Conservation (phyloP, 1,139 yeast genomes). For the Taphrina sp. region DNA sequence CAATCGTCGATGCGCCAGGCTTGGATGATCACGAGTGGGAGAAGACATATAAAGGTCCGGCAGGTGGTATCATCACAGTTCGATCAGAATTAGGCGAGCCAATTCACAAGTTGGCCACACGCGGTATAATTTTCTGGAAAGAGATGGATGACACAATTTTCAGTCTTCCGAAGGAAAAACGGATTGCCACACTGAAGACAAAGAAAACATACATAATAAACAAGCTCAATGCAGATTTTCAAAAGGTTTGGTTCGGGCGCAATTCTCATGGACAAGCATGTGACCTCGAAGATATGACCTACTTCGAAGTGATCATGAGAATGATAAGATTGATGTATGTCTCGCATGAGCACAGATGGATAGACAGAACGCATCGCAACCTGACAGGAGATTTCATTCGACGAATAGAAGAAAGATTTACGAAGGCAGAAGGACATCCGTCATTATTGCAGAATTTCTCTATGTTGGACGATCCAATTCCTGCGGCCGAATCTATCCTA, state of each 20-base stretch:
- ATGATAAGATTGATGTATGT: constrained; percentile 86
- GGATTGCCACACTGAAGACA: constrained; percentile 73
- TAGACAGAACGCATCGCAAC: constrained; percentile 80
- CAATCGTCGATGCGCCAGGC: constrained; percentile 88
- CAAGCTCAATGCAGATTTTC: constrained; percentile 88
- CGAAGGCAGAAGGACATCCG: constrained; percentile 50
- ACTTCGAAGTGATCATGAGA: constrained; percentile 84
- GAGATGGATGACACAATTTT: constrained; percentile 93
- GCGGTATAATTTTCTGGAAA: constrained; percentile 96
- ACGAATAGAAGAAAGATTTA: constrained; percentile 95
- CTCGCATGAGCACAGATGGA: constrained; percentile 78
- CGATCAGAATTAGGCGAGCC: constrained; percentile 99
- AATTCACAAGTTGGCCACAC: constrained; percentile 95
- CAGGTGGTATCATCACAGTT: constrained; percentile 96
- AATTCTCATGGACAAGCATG: constrained; percentile 57
- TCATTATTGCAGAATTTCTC: constrained; percentile 74
- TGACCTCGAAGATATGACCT: constrained; percentile 93
- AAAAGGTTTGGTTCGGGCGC: constrained; percentile 94
- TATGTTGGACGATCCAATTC: constrained; percentile 67
- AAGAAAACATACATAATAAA: constrained; percentile 84
- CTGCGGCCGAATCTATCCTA: constrained; percentile 60
- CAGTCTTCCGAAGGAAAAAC: constrained; percentile 83
- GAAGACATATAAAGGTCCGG: constrained; percentile 84
- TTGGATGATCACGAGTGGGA: constrained; percentile 89
- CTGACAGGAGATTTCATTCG: constrained; percentile 82